Evolutionary conservation across 495 filamentous ascomycete genomes (phyloP), one percentile per base, ranked within the genome.

Genomic region (Apodospora peruviana): DNA sequence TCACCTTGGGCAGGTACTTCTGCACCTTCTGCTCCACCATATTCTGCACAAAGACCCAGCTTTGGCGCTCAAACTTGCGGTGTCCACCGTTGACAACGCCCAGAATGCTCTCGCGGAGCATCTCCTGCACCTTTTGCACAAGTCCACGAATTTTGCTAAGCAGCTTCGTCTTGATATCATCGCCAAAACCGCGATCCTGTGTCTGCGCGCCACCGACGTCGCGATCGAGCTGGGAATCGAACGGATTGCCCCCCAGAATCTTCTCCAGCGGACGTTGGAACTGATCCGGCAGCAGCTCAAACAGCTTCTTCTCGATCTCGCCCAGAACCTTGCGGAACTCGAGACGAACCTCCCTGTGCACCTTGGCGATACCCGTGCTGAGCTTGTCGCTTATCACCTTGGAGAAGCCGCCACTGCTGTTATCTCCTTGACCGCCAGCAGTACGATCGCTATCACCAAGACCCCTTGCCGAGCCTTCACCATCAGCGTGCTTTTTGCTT

Each of bases 361-460:
- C 64, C 12, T 34, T 52, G 12, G 59, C 61, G 9, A 67, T 48
- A 22, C 64, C 64, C 0, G 59, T 62, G 47, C 61, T 67, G 16
- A 67, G 47, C 55, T 67, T 67, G 21, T 64, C 61, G 50, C 64
- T 67, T 55, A 67, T 62, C 48, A 67, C 7, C 50, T 57, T 65
- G 40, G 59, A 62, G 48, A 67, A 67, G 12, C 64, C 64, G 3
- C 53, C 49, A 8, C 55, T 43, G 34, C 44, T 49, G 11, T 27
- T 27, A 1, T 52, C 51, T 2, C 25, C 49, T 0, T 52, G 55
- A 10, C 35, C 37, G 2, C 18, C 58, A 18, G 50, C 58, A n/a
- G n/a, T n/a, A 4, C 48, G 49, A 42, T 54, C 51, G 1, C 38
- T 35, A 20, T 55, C 60, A 9, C 50, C 53, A 7, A 62, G 3